Evolutionary conservation across 2,329 filamentous ascomycete genomes (phyloP).

Genomic region (Aspergillus ochraceus): DNA sequence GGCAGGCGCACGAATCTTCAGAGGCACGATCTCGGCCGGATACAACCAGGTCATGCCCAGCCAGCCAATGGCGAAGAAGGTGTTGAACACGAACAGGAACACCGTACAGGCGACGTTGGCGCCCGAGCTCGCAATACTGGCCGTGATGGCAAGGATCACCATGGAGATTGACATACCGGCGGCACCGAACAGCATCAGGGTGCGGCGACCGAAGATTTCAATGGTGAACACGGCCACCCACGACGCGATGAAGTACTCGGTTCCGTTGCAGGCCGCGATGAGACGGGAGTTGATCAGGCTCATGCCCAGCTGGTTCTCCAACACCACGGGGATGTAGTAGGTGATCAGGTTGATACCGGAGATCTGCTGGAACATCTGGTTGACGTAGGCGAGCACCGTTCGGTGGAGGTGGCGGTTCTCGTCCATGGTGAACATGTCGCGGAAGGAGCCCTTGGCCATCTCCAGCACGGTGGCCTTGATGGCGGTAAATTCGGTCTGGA

Average conservation of each 20-base stretch:
- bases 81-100: conserved; percentile 65
- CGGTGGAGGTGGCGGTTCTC: conserved; percentile 59
- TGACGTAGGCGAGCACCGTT: conserved; percentile 56
- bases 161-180: conserved; percentile 65
- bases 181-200: conserved; percentile 71
- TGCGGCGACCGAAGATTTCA: conserved; percentile 56
- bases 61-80: conserved; percentile 66
- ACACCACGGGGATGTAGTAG: conserved; percentile 47
- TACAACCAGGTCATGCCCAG: conserved; percentile 60
- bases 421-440: conserved; percentile 60
- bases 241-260: conserved; percentile 55
- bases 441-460: conserved; percentile 52
- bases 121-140: conserved; percentile 21
- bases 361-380: conserved; percentile 58
- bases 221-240: conserved; percentile 52
- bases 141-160: conserved; percentile 54
- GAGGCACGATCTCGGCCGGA: conserved; percentile 52
- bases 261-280: conserved; percentile 55
- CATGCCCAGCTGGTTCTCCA: conserved; percentile 45
- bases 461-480: conserved; percentile 57
- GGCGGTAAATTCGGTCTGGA: conserved; percentile 50
- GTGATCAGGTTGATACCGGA: conserved; percentile 47
- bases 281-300: conserved; percentile 45
- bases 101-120: conserved; percentile 31
- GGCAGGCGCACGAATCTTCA: conserved; percentile 61